Evolutionary conservation across 768 basidiomycete species (phyloP).

Genomic region (Panus rudis): DNA sequence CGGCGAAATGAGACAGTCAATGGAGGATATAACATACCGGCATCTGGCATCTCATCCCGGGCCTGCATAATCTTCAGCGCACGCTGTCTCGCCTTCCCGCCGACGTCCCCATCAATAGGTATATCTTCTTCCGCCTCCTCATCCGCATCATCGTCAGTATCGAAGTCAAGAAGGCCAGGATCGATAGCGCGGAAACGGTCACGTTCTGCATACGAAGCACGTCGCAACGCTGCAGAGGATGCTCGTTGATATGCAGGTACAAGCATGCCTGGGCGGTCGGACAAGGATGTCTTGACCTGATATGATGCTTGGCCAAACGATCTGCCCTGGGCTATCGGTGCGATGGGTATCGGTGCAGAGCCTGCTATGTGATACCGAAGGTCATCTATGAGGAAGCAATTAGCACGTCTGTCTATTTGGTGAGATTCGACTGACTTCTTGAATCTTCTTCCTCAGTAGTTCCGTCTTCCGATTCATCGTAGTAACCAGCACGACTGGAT

Average conservation of each 20-base stretch:
- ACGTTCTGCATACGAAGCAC: constrained; percentile 59
- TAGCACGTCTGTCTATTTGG: not conserved
- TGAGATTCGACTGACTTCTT: constrained; percentile 13
- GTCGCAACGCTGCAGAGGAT: constrained; percentile 48
- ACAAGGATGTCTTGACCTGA: constrained; percentile 41
- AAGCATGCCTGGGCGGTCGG: constrained; percentile 28
- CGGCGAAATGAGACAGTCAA: not conserved
- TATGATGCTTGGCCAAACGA: constrained; percentile 51
- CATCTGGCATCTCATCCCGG: constrained; percentile 52
- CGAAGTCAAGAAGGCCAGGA: constrained; percentile 63
- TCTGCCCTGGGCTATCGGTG: constrained; percentile 25
- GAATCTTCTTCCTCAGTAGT: constrained; percentile 15
- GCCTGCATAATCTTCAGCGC: constrained; percentile 67
- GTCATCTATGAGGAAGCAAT: not conserved
- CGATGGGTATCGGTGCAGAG: constrained; percentile 62
- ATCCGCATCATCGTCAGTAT: constrained; percentile 42
- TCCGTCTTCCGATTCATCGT: constrained; percentile 12
- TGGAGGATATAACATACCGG: constrained; percentile 12
- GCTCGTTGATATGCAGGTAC: constrained; percentile 23
- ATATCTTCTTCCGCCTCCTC: constrained; percentile 29
- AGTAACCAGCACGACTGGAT: constrained; percentile 6
- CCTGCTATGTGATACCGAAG: constrained; percentile 29
- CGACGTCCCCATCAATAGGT: constrained; percentile 27
- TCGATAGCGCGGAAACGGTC: constrained; percentile 59
- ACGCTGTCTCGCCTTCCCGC: constrained; percentile 41